Conservation (phyloP, 371 early-diverging fungal species). For the Chytridiales sp. region DNA sequence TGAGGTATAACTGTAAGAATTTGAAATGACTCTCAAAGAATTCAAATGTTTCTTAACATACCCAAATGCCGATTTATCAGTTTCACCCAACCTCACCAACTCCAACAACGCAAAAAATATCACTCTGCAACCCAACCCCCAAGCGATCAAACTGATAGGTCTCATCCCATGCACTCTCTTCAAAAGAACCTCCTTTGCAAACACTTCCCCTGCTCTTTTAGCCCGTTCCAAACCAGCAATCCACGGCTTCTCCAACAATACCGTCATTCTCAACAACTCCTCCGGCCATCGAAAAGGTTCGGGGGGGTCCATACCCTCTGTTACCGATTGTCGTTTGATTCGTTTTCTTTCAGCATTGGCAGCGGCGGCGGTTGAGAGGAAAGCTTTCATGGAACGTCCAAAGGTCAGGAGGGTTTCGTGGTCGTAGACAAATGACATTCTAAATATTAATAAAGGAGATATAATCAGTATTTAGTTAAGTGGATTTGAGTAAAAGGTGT, state of each 20-base stretch:
- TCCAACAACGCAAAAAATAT: constrained; percentile 12
- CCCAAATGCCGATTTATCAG: constrained; percentile 1
- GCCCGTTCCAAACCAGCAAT: not conserved
- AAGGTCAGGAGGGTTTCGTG: constrained; percentile 1
- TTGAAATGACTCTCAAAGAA: not conserved
- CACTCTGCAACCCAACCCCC: constrained; percentile 9
- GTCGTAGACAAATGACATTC: constrained; percentile 6
- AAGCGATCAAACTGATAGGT: constrained; percentile 5
- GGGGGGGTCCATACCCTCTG: no score
- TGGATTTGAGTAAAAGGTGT: not conserved
- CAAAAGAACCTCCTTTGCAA: constrained; percentile 7
- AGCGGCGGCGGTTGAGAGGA: constrained; percentile 1
- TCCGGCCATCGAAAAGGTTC: not conserved
- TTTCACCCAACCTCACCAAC: constrained; percentile 1
- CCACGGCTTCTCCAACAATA: constrained; percentile 6
- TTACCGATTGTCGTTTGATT: not conserved
- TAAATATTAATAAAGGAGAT: not conserved
- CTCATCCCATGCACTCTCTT: constrained; percentile 1
- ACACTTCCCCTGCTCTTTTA: constrained; percentile 9
- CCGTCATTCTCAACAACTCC: constrained; percentile 10
- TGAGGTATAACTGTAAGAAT: not conserved
- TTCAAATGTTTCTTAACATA: not conserved
- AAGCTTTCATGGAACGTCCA: constrained; percentile 3
- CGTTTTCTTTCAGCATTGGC: constrained; percentile 1
- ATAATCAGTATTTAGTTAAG: not conserved